Base-by-base conservation (phyloP, 139 green algal species). In the Chlamydomonas sphaeroides region DNA sequence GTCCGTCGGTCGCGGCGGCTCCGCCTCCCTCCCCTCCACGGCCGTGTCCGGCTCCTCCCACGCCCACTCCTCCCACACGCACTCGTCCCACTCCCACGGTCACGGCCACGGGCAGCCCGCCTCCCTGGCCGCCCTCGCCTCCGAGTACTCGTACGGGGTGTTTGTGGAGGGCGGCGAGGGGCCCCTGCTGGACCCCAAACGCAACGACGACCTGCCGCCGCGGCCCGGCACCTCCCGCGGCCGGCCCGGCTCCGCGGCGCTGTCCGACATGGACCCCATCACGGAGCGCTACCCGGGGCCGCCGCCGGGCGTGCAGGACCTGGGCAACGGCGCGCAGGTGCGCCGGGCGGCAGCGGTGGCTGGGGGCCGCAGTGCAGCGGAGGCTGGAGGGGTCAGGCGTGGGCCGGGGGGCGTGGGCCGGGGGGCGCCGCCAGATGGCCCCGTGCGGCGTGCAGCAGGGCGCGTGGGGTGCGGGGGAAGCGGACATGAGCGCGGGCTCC, bases 151-250 rank as follows among this genome's bases (percentile, higher is more conserved):
- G 41, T 80, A 71, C 61, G 74, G 74, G 5, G 41, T 61, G 23
- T 53, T n/a, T n/a, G 56, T 61, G 1, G 59, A 42, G 26, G 48
- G 32, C 48, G 76, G 61, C 36, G 76, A 83, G 28, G 80, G 80
- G 25, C 80, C 69, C 3, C 65, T 68, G 39, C 63, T 80, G 63
- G 82, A 87, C 38, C 82, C 72, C 1, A 65, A 32, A 38, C 79
- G 85, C 48, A 86, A 86, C 65, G 85, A 89, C 35, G 85, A 89
- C 85, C 66, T 89, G 45, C 85, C 85, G 0, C 61, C 79, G 18
- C 79, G 85, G 1, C 83, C 83, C 30, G 73, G 49, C 67, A 87
- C 83, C 36, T 84, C 74, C 36, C 65, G 83, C 8, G 83, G 83
- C 25, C 66, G 83, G 33, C 65, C 83, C 30, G 72, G 72, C 42